Evolutionary conservation across 345 rosid genomes (phyloP), one percentile per base, ranked within the genome.

Genomic region (Arabis hirsuta): DNA sequence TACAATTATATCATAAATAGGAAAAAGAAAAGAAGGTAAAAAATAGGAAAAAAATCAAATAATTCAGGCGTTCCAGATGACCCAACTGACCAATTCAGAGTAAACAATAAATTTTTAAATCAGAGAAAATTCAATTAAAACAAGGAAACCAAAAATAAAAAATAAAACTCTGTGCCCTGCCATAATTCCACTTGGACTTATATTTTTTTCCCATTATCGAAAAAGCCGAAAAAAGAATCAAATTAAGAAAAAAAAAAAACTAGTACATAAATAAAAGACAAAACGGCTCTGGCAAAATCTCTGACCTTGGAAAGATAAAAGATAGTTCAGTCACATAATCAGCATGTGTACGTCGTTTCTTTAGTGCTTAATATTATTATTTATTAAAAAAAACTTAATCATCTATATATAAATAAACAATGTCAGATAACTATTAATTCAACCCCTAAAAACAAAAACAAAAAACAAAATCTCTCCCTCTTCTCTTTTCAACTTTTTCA

Each of bases 331-430:
- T 87, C 94, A 87, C 88, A 86, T 84, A 86, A 86, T 86, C 86
- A 87, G 94, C 96, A 89, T 88, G 97, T 74, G 82, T 84, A 85
- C 94, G 88, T 85, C 82, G 84, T 78, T 84, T 78, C 82, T 75
- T 78, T 47, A 73, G 58, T 66, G 60, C 26, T 36, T 24, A 27
- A 57, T 48, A 31, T 27, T 54, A 59, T 36, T 9, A 2, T 9
- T 27, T 27, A 27, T 27, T 27, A 48, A 56, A 12, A 50, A 29
- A 59, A 34, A 69, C 7, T 48, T 46, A 69, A 55, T 2, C 48
- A 56, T 34, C 47, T 43, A 13, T 60, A 56, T 57, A 73, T 71
- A 73, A 10, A 39, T 56, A 8, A 8, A 47, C 12, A 36, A 52
- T 64, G 77, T 75, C 54, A 53, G 47, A 65, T 20, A 50, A 43